Evolutionary conservation across 805 yeast genomes (phyloP).

Genomic region (Nakazawaea anatomiae): DNA sequence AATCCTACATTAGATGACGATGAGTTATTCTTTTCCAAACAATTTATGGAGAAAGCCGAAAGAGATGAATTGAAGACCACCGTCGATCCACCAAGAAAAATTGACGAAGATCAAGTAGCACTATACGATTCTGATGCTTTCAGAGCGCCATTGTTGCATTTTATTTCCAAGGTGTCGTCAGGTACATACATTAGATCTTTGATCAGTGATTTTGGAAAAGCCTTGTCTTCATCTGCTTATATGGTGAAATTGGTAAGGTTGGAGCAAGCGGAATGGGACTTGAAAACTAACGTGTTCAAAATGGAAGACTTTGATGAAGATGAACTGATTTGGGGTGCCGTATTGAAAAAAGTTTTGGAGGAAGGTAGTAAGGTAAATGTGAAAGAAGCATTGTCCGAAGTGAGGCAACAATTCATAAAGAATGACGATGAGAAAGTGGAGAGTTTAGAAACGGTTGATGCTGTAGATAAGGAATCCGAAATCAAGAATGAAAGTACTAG

Average conservation of each 20-base stretch:
- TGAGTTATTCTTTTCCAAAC: constrained; percentile 51
- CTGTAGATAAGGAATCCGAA: constrained; percentile 1
- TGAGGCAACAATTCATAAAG: constrained; percentile 11
- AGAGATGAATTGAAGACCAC: constrained; percentile 32
- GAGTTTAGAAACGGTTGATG: neutral
- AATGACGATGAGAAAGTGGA: neutral
- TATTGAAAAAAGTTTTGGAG: constrained; percentile 48
- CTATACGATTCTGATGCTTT: constrained; percentile 29
- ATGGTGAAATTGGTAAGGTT: constrained; percentile 78
- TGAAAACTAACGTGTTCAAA: constrained; percentile 63
- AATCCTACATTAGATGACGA: constrained; percentile 61
- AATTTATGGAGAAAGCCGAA: constrained; percentile 42
- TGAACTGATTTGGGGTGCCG: constrained; percentile 67
- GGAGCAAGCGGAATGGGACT: constrained; percentile 80
- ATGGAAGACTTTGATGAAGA: constrained; percentile 58
- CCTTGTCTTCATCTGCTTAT: constrained; percentile 74
- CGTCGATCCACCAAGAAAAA: constrained; percentile 33
- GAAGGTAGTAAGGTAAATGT: constrained; percentile 34
- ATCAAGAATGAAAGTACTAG: neutral
- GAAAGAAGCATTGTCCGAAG: constrained; percentile 28
- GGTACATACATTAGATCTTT: constrained; percentile 93
- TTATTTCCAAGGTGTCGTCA: constrained; percentile 77
- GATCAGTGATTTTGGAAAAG: constrained; percentile 82
- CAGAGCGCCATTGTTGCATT: constrained; percentile 64
- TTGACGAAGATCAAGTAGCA: constrained; percentile 28